phyloP scores from a whole-genome alignment of 2,329 filamentous ascomycete species.

The Kalaharituber pfeilii region DNA sequence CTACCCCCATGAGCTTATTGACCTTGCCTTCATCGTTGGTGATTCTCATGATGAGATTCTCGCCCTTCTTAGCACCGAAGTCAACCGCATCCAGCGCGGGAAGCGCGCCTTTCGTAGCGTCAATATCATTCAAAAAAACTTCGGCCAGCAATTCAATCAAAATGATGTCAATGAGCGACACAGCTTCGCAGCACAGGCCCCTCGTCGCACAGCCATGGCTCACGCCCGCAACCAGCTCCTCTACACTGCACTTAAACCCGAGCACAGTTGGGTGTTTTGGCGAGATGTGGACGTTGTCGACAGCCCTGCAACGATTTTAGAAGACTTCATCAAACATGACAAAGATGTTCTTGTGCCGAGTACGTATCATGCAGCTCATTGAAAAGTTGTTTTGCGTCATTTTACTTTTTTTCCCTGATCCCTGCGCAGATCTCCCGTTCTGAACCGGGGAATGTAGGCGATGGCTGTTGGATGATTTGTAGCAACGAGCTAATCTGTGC shows the following conservation, averaged over 20 bases:
- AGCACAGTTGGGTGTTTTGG: constrained; percentile 99
- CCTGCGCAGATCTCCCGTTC: neutral
- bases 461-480: no score
- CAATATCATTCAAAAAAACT: constrained; percentile 79
- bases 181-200: constrained; percentile 70
- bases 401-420: neutral
- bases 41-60: constrained; percentile 85
- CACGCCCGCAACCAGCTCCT: constrained; percentile 84
- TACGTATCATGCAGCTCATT: constrained; percentile 40
- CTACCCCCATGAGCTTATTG: constrained; percentile 89
- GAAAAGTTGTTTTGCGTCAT: neutral
- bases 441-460: neutral
- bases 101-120: constrained; percentile 65
- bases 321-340: constrained; percentile 91
- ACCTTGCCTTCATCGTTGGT: constrained; percentile 83
- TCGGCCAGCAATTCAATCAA: constrained; percentile 44
- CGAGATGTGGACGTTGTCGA: constrained; percentile 92
- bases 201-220: constrained; percentile 77
- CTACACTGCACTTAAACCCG: constrained; percentile 64
- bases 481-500: no score
- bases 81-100: constrained; percentile 72
- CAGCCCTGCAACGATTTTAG: constrained; percentile 68
- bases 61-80: constrained; percentile 65
- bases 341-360: constrained; percentile 86
- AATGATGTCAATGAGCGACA: constrained; percentile 73